These are phyloP conservation scores for Citrus inodora DNA, from an alignment of 345 rosid species.

Conservation along the genomic window DNA sequence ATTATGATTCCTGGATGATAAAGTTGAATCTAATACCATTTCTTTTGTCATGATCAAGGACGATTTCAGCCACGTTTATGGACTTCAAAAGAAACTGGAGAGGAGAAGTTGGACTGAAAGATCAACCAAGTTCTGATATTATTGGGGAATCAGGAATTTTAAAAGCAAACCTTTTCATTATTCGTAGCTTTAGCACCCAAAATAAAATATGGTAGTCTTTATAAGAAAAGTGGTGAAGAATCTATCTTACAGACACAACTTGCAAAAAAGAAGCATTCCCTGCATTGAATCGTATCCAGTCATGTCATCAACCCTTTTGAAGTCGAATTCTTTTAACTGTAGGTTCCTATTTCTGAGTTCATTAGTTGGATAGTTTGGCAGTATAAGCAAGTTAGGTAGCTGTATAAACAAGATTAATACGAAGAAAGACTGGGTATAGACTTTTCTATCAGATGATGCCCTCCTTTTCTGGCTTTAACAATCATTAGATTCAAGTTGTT, in stretches of 20 bases:
- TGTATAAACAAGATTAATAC: neutral
- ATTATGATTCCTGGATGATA: slow-evolving; percentile 16
- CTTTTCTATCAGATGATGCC: neutral
- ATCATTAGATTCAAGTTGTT: neutral
- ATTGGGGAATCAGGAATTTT: slow-evolving; percentile 3
- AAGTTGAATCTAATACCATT: slow-evolving; percentile 31
- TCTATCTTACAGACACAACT: neutral
- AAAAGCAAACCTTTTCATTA: neutral
- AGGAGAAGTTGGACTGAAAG: neutral
- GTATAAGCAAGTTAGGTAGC: neutral
- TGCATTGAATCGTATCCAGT: neutral
- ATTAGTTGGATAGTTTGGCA: too few relatives aligned
- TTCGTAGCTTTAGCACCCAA: neutral
- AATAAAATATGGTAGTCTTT: neutral
- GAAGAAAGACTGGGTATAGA: neutral
- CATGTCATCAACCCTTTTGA: neutral
- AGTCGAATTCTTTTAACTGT: neutral
- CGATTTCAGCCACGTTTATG: slow-evolving; percentile 1
- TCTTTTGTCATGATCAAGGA: slow-evolving; percentile 5
- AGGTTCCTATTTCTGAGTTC: neutral
- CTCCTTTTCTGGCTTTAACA: neutral
- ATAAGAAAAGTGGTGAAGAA: neutral
- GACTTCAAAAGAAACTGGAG: neutral
- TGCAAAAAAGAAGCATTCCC: neutral
- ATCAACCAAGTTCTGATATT: neutral